A percentile compares a stretch with the other conserved stretches of the same genome.
Conservation (phyloP, 2,329 filamentous ascomycete species). For the Aspergillus amoenus region DNA sequence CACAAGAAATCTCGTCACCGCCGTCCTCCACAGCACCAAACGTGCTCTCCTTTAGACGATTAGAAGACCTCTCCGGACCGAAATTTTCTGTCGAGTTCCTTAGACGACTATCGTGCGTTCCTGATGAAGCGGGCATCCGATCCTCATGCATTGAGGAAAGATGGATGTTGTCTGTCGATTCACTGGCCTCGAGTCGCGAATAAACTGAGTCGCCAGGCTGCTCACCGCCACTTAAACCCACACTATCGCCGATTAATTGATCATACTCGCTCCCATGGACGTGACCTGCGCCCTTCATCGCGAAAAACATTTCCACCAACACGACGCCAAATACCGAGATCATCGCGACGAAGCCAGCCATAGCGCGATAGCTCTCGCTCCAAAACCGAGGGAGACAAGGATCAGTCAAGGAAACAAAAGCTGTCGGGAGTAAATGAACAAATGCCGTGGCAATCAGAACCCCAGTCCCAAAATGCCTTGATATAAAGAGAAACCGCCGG, state of each 20-base stretch:
- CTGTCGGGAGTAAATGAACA: conserved; percentile 62
- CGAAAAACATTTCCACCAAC: conserved; percentile 84
- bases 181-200: conserved; percentile 20
- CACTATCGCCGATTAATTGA: conserved; percentile 36
- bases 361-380: conserved; percentile 73
- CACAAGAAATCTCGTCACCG: conserved; percentile 21
- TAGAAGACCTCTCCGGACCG: conserved; percentile 17
- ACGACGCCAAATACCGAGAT: conserved; percentile 78
- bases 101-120: conserved; percentile 8
- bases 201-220: conserved; percentile 23
- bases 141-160: conserved; percentile 12
- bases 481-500: conserved; percentile 58
- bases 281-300: conserved; percentile 64
- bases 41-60: conserved; percentile 53
- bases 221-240: conserved; percentile 20
- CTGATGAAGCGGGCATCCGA: conserved; percentile 7
- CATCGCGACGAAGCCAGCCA: conserved; percentile 82
- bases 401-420: conserved; percentile 60
- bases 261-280: conserved; percentile 57
- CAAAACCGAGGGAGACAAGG: conserved; percentile 74
- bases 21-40: conserved; percentile 56
- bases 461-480: conserved; percentile 59
- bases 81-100: conserved; percentile 19
- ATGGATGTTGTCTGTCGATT: conserved; percentile 21
- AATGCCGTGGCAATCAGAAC: conserved; percentile 59